Evolutionary conservation across 257 asterid genomes (phyloP).

Genomic region (Rhazya stricta): DNA sequence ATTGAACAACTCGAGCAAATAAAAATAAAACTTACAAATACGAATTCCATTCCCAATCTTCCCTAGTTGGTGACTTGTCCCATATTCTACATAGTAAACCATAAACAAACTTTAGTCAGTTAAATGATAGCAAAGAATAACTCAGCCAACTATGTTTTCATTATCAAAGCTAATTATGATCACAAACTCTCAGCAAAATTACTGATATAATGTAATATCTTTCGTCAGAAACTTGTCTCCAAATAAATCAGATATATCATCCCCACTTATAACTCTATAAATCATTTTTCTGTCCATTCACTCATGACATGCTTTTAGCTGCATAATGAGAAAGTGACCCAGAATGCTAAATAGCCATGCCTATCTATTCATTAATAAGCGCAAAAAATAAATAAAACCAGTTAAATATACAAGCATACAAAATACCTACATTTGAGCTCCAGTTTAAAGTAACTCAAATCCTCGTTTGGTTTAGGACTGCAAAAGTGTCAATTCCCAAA

Average conservation of each 20-base stretch:
- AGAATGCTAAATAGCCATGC: not conserved
- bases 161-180: not conserved
- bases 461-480: no score
- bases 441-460: no score
- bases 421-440: no score
- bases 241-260: not conserved
- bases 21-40: slow-evolving; percentile 55
- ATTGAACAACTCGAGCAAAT: not conserved
- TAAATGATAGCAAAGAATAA: not conserved
- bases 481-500: no score
- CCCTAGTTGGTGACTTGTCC: slow-evolving; percentile 72
- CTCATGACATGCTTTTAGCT: not conserved
- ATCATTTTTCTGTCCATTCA: not conserved
- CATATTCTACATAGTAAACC: slow-evolving; percentile 52
- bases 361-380: not conserved
- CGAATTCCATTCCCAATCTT: slow-evolving; percentile 89
- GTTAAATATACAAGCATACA: not conserved
- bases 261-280: not conserved
- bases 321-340: not conserved
- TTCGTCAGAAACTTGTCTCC: not conserved
- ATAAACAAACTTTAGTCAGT: slow-evolving; percentile 1
- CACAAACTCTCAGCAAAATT: not conserved
- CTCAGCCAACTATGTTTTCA: not conserved
- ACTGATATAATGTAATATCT: no score
- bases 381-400: not conserved